Evolutionary conservation across 805 yeast genomes (phyloP), one percentile per base, ranked within the genome.

Genomic region (Saccharomycopsis oosterbeekiorum): DNA sequence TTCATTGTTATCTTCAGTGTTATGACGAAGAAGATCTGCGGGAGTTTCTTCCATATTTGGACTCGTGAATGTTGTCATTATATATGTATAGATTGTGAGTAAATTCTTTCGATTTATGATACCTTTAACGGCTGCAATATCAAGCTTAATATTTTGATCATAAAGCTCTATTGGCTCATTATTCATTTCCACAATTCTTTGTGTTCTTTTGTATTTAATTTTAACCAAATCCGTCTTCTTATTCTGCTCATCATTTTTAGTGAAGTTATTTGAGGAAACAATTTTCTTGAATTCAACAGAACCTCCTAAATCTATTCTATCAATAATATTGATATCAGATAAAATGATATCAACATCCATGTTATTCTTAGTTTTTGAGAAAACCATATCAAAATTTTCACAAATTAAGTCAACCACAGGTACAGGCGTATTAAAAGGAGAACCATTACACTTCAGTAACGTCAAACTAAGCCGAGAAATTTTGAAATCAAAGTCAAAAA

Each of bases 1-100:
- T 12, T 79, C 83, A 26, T 73, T 75, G 63, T 80, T 81, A 42
- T 78, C 74, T n/a, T 78, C 82, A 64, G 80, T 80, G 67, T 86
- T 86, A 67, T 87, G 92, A 60, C 85, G 82, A 62, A 87, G 75
- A 37, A 77, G 83, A 73, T 86, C 92, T 0, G 91, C 86, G 0
- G 89, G 88, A 0, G 84, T 75, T 53, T 82, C 84, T 5, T 81
- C 82, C 0, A 87, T 85, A 64, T 83, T 80, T 0, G 96, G 96
- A 71, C 86, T 86, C 0, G 97, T 87, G 70, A 94, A 94, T 0
- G 98, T 94, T 55, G 90, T 88, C 68, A 92, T 75, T 1, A 88
- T 77, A 70, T 86, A 94, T 70, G 91, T 93, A 65, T 93, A 73
- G 14, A 94, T 74, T 1, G 96, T 86, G 64, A 94, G 76, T 15